These are phyloP conservation scores for Bruguiera hainesii DNA, from an alignment of 441 rosid genomes.

Conservation along the genomic window DNA sequence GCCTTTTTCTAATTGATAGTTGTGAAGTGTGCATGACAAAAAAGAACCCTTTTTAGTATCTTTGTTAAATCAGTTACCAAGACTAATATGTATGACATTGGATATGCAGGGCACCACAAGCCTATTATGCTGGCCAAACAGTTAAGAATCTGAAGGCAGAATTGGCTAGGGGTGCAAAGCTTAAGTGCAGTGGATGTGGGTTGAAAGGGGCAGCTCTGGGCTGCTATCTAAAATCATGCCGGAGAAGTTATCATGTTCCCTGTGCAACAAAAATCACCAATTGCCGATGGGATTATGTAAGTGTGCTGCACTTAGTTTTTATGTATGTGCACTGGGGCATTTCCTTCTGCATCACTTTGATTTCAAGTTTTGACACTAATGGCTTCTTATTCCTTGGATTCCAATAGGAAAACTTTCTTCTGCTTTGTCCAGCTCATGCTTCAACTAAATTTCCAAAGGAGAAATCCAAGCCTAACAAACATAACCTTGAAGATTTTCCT, in stretches of 20 bases:
- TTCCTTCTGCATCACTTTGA: conserved; percentile 2
- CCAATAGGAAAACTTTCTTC: conserved; percentile 55
- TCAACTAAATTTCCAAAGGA: conserved; percentile 70
- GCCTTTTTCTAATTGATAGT: neutral
- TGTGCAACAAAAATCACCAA: conserved; percentile 59
- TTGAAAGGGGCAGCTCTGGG: conserved; percentile 88
- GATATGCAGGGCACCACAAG: conserved; percentile 76
- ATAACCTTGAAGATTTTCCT: conserved; percentile 13
- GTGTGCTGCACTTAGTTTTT: conserved; percentile 14
- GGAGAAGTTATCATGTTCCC: conserved; percentile 75
- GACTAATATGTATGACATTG: neutral
- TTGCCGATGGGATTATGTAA: conserved; percentile 84
- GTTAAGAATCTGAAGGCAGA: conserved; percentile 72
- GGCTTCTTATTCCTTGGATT: conserved; percentile 16
- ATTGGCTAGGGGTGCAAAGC: conserved; percentile 69
- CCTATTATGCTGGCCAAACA: conserved; percentile 52
- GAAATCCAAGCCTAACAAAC: conserved; percentile 35
- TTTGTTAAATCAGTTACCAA: neutral
- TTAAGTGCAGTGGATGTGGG: conserved; percentile 70
- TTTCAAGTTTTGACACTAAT: conserved; percentile 2
- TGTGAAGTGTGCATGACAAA: neutral
- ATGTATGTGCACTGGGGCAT: neutral
- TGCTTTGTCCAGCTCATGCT: conserved; percentile 76
- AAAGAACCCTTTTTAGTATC: neutral
- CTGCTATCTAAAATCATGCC: conserved; percentile 72